Conservation (phyloP, 2,329 filamentous ascomycete species). For the Diaporthe capsici region DNA sequence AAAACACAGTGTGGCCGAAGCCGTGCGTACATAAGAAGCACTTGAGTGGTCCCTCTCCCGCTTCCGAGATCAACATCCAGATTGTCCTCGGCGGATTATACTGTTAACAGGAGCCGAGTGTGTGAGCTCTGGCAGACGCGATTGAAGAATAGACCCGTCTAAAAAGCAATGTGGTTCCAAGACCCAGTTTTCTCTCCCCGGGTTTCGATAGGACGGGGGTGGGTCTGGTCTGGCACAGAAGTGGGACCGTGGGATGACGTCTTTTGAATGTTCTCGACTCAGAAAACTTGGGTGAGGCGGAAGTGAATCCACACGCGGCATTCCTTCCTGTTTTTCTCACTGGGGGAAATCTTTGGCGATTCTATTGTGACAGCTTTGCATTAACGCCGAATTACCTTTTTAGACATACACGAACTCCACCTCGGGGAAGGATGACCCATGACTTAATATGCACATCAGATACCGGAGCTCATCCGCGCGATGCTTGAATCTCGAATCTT, state of each 20-base stretch:
- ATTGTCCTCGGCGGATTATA: constrained; percentile 4
- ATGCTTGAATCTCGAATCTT: background rate
- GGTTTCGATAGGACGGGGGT: constrained; percentile 22
- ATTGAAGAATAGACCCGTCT: background rate
- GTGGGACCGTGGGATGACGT: constrained; percentile 15
- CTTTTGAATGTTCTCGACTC: constrained; percentile 3
- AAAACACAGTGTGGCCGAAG: too few species aligned
- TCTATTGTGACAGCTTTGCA: background rate
- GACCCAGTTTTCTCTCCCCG: constrained; percentile 3
- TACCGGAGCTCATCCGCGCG: background rate
- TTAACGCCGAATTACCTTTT: background rate
- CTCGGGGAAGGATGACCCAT: background rate
- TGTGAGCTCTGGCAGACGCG: background rate
- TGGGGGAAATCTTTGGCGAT: background rate
- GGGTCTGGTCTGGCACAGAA: constrained; percentile 27
- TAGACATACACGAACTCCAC: background rate
- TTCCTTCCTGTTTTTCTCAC: background rate
- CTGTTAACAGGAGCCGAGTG: background rate
- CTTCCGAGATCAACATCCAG: constrained; percentile 3
- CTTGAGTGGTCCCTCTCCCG: background rate
- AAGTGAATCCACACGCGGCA: background rate
- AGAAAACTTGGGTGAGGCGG: constrained; percentile 7
- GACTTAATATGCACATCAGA: background rate
- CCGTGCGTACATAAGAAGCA: background rate
- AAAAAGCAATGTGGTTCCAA: constrained; percentile 19